These are phyloP conservation scores for Phoma sp. DNA, from an alignment of 2,329 filamentous ascomycete genomes.

Conservation along the genomic window DNA sequence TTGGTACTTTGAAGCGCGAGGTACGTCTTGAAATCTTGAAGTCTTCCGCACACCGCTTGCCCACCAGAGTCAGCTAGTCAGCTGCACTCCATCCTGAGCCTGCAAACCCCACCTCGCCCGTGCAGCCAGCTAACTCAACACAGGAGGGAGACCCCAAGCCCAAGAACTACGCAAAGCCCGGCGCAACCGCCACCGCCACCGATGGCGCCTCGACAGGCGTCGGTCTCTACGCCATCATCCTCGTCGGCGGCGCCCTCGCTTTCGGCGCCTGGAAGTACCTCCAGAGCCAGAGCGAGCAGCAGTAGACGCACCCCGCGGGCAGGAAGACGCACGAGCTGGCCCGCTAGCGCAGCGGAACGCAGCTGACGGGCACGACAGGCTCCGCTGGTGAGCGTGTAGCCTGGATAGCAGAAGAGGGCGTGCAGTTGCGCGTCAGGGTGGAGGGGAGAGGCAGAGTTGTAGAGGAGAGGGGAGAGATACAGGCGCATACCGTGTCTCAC, in stretches of 20 bases:
- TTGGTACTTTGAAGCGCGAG: constrained; percentile 48
- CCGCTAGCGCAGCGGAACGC: background rate
- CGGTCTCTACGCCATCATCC: constrained; percentile 79
- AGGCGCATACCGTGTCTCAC: too few species aligned
- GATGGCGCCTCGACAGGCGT: constrained; percentile 69
- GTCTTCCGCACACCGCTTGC: background rate
- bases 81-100: too few species aligned
- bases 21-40: constrained; percentile 26
- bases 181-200: constrained; percentile 56
- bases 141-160: constrained; percentile 79
- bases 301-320: background rate
- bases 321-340: background rate
- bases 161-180: constrained; percentile 61
- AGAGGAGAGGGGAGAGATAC: too few species aligned
- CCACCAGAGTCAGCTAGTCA: background rate
- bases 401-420: too few species aligned
- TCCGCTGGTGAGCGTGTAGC: background rate
- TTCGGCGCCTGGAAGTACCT: constrained; percentile 88
- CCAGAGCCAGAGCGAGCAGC: constrained; percentile 57
- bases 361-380: background rate
- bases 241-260: constrained; percentile 76
- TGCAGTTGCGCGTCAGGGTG: too few species aligned
- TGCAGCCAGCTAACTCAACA: constrained; percentile 2
- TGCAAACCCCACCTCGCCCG: constrained; percentile 25
- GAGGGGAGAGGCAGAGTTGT: too few species aligned